Evolutionary conservation across 257 asterid genomes (phyloP).

Genomic region (Lantana camara): DNA sequence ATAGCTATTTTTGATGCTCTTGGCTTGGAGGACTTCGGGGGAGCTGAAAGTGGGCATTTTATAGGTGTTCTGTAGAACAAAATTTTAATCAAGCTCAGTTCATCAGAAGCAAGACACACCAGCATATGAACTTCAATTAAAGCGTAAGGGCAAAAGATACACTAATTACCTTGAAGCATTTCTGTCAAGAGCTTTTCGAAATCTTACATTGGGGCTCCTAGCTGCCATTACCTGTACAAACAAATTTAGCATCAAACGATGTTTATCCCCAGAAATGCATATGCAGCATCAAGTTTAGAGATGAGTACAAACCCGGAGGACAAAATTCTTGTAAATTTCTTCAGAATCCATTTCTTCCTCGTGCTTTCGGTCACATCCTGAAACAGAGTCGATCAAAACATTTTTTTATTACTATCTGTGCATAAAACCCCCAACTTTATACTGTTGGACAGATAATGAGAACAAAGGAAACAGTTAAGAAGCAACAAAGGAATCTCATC

Average conservation of each 20-base stretch:
- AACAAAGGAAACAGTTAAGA: background rate
- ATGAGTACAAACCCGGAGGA: conserved; percentile 72
- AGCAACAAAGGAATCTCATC: conserved; percentile 4
- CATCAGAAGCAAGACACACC: conserved; percentile 14
- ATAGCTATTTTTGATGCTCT: conserved; percentile 58
- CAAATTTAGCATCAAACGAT: conserved; percentile 7
- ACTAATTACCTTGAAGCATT: conserved; percentile 55
- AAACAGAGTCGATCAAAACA: conserved; percentile 22
- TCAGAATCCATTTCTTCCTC: conserved; percentile 94
- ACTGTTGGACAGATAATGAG: no score
- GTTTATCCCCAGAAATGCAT: background rate
- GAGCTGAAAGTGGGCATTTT: conserved; percentile 89
- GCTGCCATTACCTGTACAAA: conserved; percentile 91
- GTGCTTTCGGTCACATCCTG: conserved; percentile 94
- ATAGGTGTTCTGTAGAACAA: conserved; percentile 48
- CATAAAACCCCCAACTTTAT: background rate
- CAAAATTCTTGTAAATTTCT: conserved; percentile 75
- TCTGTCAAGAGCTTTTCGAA: conserved; percentile 69
- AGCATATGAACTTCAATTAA: background rate
- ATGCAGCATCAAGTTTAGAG: conserved; percentile 3
- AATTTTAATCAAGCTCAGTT: background rate
- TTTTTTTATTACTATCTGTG: background rate
- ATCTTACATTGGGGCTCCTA: conserved; percentile 83
- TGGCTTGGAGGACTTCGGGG: conserved; percentile 75
- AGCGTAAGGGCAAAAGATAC: background rate